phyloP scores from a whole-genome alignment of 305 asterid species.

The Fraxinus greggii region DNA sequence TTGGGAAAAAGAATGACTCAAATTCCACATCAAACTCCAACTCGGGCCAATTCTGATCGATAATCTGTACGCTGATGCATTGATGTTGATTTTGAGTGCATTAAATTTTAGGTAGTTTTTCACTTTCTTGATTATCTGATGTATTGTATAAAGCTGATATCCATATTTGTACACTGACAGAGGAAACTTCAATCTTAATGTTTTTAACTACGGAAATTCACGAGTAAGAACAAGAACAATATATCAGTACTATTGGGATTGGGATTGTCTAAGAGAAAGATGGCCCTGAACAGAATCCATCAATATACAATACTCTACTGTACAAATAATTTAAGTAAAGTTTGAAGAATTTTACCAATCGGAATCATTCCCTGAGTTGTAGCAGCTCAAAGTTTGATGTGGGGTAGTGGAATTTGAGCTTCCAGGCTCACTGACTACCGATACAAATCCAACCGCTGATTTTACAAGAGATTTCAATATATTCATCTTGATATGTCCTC shows the following conservation, averaged over 20 bases:
- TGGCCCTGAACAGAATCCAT: not conserved
- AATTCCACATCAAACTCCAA: not conserved
- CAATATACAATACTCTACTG: not conserved
- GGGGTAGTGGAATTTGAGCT: constrained; percentile 26
- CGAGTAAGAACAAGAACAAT: not conserved
- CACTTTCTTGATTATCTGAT: not conserved
- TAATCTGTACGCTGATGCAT: not conserved
- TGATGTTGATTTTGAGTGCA: not conserved
- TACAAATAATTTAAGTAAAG: not conserved
- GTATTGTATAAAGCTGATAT: not conserved
- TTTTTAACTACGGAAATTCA: not conserved
- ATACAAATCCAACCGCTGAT: constrained; percentile 1
- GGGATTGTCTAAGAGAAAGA: too few relatives aligned
- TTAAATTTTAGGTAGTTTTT: not conserved
- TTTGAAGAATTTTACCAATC: not conserved
- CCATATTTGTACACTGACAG: not conserved
- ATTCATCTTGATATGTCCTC: constrained; percentile 38
- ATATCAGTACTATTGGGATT: too few relatives aligned
- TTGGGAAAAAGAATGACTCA: not conserved
- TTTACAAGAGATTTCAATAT: constrained; percentile 27
- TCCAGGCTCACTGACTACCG: not conserved
- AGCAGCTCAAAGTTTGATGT: constrained; percentile 21
- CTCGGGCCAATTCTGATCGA: not conserved
- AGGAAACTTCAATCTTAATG: not conserved
- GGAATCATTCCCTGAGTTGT: constrained; percentile 14